Base-by-base conservation (phyloP, 148 eudicot genomes). In the Nepenthes gracilis region DNA sequence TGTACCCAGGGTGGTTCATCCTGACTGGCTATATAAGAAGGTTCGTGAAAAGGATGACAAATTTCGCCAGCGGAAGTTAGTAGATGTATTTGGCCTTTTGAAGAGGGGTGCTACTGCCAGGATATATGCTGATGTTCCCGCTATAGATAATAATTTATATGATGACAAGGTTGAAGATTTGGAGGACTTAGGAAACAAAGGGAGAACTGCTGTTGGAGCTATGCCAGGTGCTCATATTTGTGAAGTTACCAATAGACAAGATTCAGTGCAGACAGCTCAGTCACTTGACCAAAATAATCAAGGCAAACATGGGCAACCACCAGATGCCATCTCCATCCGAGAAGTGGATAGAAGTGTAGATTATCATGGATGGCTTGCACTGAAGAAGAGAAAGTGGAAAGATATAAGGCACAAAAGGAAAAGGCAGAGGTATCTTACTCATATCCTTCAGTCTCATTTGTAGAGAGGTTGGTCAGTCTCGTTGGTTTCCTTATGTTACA, bases 1-100 rank as follows among this genome's bases (percentile, higher is more conserved):
- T 72, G 98, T 93, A 32, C 98, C 96, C 47, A 88, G 98, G 77
- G 98, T 93, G 55, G 77, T 81, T 74, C 98, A 93, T 86, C 98
- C 98, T 55, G 98, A 93, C 73, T 93, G 98, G 98, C 75, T 93
- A 52, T 85, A 86, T 73, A 93, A 82, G 76, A 93, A 81, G 81
- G 95, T 93, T 62, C 90, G 95, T 43, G 98, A 93, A 75, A 93
- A 88, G 72, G 96, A 88, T 32, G 98, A 93, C 71, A 93, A 86
- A 66, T 81, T 86, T 79, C 91, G 98, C 43, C 98, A 93, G 58
- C 71, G 90, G 57, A 93, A 88, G 71, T 76, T 93, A 77, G 74
- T 67, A 65, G 98, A 92, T 76, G 71, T 88, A 11, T 93, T 93
- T 64, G 71, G 61, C 71, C 72, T 81, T 33, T 14, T 72, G 72